phyloP scores from a whole-genome alignment of 164 flowering plant species.

The Sedum album region DNA sequence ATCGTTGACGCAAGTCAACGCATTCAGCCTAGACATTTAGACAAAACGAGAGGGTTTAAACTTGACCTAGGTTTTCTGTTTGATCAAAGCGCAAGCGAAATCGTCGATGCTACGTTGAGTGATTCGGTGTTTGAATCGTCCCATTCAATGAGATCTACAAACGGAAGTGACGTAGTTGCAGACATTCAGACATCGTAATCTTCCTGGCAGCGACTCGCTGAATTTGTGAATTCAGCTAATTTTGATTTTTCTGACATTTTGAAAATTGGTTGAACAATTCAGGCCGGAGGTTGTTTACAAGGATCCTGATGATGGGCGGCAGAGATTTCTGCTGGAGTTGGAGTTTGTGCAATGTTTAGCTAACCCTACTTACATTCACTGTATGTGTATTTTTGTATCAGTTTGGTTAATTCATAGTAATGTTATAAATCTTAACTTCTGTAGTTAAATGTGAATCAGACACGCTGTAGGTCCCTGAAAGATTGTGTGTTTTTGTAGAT shows the following conservation, averaged over 20 bases:
- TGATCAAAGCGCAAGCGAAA: not conserved
- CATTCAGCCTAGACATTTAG: too few relatives aligned
- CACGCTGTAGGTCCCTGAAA: too few relatives aligned
- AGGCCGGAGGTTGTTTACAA: slow-evolving; percentile 66
- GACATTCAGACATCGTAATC: slow-evolving; percentile 23
- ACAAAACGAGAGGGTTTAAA: too few relatives aligned
- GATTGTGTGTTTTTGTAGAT: slow-evolving; percentile 32
- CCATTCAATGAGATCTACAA: slow-evolving; percentile 20
- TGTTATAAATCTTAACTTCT: too few relatives aligned
- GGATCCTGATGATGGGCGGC: slow-evolving; percentile 96
- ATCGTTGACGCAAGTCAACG: too few relatives aligned
- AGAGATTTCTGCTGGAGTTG: slow-evolving; percentile 81
- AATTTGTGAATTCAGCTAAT: not conserved
- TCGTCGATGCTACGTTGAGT: not conserved
- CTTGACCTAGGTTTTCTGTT: too few relatives aligned
- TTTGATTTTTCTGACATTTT: not conserved
- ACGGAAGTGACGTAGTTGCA: slow-evolving; percentile 13
- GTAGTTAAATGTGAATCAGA: too few relatives aligned
- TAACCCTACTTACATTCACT: slow-evolving; percentile 93
- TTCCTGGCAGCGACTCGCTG: not conserved
- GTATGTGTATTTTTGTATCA: slow-evolving; percentile 28
- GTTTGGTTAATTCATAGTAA: too few relatives aligned
- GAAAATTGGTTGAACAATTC: slow-evolving; percentile 12
- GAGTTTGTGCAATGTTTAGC: slow-evolving; percentile 94
- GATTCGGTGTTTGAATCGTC: not conserved